Percentiles rank a stretch among this genome's conserved stretches.
These are phyloP conservation scores for Phytophthora pisi DNA, from an alignment of 352 stramenopile genomes.

Conservation along the genomic window DNA sequence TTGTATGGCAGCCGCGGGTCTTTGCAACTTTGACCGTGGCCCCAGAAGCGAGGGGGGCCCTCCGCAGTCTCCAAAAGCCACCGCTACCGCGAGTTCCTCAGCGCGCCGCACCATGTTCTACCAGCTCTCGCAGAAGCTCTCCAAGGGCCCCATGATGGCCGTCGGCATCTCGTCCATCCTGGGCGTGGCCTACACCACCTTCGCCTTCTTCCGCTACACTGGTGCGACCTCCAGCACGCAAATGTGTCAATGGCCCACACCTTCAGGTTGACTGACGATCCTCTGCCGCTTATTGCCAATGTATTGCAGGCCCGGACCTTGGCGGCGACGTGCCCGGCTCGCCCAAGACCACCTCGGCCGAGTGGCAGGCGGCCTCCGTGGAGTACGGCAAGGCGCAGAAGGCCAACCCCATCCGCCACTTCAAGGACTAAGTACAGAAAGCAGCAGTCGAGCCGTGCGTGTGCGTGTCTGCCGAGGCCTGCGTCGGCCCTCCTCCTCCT, in stretches of 20 bases:
- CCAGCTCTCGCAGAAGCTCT: conserved; percentile 68
- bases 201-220: conserved; percentile 65
- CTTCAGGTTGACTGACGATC: background rate
- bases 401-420: conserved; percentile 84
- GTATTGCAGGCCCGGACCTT: conserved; percentile 58
- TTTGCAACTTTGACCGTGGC: conserved; percentile 52
- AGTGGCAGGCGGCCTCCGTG: conserved; percentile 76
- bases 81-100: conserved; percentile 19
- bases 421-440: conserved; percentile 71
- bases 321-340: conserved; percentile 53
- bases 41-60: conserved; percentile 28
- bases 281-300: background rate
- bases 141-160: conserved; percentile 62
- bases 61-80: conserved; percentile 36
- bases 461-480: conserved; percentile 13
- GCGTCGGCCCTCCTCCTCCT: conserved; percentile 22
- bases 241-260: background rate
- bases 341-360: conserved; percentile 76
- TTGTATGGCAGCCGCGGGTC: conserved; percentile 42
- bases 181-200: conserved; percentile 49
- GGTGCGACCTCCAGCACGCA: conserved; percentile 39
- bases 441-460: conserved; percentile 8
- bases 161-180: conserved; percentile 48
- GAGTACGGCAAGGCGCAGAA: conserved; percentile 85
- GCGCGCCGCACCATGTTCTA: conserved; percentile 56